These are phyloP conservation scores for Vaccinium myrtillus DNA, from an alignment of 148 eudicot genomes.

Conservation along the genomic window DNA sequence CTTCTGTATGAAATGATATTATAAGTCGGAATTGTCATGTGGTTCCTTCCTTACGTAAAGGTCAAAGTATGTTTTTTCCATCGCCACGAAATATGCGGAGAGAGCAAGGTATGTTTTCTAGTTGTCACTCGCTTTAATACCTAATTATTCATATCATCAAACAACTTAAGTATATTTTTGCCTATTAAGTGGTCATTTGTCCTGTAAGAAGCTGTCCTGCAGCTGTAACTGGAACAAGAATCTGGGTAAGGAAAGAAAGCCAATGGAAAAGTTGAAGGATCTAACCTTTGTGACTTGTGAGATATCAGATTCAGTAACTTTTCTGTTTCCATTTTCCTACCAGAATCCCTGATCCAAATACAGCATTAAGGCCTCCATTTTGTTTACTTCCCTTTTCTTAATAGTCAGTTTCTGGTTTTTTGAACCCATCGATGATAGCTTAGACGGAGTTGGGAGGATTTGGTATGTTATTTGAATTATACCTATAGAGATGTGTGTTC, in stretches of 20 bases:
- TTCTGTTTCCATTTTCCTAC: neutral
- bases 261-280: neutral
- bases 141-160: neutral
- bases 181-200: neutral
- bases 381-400: neutral
- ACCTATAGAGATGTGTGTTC: neutral
- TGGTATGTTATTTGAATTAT: neutral
- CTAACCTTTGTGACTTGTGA: neutral
- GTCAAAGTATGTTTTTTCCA: neutral
- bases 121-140: neutral
- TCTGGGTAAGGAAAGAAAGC: neutral
- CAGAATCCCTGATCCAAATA: neutral
- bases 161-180: neutral
- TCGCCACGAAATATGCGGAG: neutral
- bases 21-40: neutral
- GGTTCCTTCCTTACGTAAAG: neutral
- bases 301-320: neutral
- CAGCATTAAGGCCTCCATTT: neutral
- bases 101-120: constrained; percentile 6
- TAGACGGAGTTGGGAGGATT: neutral
- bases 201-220: neutral
- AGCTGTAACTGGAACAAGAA: neutral
- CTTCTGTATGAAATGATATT: neutral
- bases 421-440: neutral
- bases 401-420: neutral